Evolutionary conservation across 805 yeast genomes (phyloP), one percentile per base, ranked within the genome.

Genomic region (Candida schatavii): DNA sequence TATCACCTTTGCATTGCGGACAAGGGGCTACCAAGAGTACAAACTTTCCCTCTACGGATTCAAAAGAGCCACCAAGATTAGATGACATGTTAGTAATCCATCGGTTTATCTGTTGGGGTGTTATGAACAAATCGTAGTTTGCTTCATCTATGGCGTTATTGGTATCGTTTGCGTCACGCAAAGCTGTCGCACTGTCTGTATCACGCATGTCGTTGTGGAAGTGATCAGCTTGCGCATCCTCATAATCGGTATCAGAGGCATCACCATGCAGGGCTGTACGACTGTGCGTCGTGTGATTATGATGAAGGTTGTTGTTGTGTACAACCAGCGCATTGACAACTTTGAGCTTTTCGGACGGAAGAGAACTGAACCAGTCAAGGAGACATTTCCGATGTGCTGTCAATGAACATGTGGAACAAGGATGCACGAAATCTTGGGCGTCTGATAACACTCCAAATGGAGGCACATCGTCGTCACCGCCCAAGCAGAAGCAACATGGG

Each of bases 231-330:
- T 59, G 64, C 21, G 54, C 57, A 41, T 73, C 75, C 5, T 64
- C 51, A 47, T 61, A 66, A 14, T 67, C 50, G 66, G 75, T 19
- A 66, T 64, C 33, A 68, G 74, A 32, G 78, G 71, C 45, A 81
- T 56, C 31, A 78, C n/a, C n/a, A n/a, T n/a, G n/a, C n/a, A n/a
- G n/a, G n/a, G n/a, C n/a, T n/a, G n/a, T n/a, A n/a, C n/a, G 72
- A 33, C 73, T 74, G 18, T 15, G 17, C n/a, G 31, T 36, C 26
- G 14, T 26, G 13, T 23, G 27, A 11, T 23, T 11, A 7, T 11
- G 7, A 23, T 7, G 7, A 23, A 7, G 27, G 27, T 15, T 5
- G 35, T 17, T 7, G 27, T 11, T 23, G 27, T 23, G 27, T 11
- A 35, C 14, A 3, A 29, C 11, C 35, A 21, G 41, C 3, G 42